Evolutionary conservation across 2,329 filamentous ascomycete genomes (phyloP).

Genomic region (Cylindrodendrum hubeiense): DNA sequence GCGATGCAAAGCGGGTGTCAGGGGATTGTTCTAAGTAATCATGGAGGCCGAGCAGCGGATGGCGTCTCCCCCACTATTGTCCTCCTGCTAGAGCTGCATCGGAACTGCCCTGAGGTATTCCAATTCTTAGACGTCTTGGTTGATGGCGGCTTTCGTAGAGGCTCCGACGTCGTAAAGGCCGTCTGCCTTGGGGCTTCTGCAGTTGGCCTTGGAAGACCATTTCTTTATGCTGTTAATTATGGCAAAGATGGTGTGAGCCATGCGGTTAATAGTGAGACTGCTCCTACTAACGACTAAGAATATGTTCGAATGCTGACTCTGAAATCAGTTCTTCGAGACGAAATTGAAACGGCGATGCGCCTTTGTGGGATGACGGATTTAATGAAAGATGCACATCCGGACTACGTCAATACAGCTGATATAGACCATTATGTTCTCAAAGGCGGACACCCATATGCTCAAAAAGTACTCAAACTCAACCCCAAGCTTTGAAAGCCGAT

Average conservation of each 20-base stretch:
- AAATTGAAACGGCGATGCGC: constrained; percentile 75
- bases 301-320: background rate
- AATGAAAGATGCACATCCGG: constrained; percentile 17
- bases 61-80: constrained; percentile 67
- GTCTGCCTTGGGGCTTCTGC: constrained; percentile 74
- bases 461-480: background rate
- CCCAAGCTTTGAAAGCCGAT: background rate
- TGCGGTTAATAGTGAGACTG: constrained; percentile 61
- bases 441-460: constrained; percentile 18
- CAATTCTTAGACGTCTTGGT: constrained; percentile 71
- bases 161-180: constrained; percentile 76
- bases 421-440: constrained; percentile 10
- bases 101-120: constrained; percentile 71
- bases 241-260: constrained; percentile 69
- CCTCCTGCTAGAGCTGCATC: constrained; percentile 72
- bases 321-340: constrained; percentile 60
- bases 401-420: constrained; percentile 14
- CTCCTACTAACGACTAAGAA: background rate
- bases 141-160: constrained; percentile 74
- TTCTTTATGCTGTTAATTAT: constrained; percentile 71
- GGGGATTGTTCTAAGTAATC: constrained; percentile 78
- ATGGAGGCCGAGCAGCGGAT: constrained; percentile 72
- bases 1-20: constrained; percentile 72
- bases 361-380: constrained; percentile 48
- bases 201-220: constrained; percentile 72